Conservation (phyloP, 2,329 filamentous ascomycete species). For the Talaromyces sp. region DNA sequence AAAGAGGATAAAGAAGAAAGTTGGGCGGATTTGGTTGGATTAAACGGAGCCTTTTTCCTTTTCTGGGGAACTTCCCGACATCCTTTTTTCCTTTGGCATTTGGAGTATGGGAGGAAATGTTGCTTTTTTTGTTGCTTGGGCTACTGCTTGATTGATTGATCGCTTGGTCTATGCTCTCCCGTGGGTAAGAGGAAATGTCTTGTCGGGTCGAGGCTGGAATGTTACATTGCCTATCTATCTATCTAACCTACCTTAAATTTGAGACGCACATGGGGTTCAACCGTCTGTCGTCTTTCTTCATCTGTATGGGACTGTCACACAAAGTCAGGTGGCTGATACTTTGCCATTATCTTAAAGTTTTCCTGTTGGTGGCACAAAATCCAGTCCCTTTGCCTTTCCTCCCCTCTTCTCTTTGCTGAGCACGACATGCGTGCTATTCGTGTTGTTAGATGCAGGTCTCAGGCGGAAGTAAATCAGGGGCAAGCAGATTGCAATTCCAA, state of each 20-base stretch:
- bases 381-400: background rate
- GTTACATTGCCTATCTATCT: background rate
- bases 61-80: background rate
- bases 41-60: background rate
- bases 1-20: background rate
- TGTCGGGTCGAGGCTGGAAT: constrained; percentile 1
- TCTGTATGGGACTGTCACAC: background rate
- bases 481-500: background rate
- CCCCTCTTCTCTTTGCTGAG: background rate
- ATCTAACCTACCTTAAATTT: background rate
- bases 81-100: background rate
- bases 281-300: background rate
- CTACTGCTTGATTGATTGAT: background rate
- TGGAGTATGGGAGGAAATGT: too few relatives aligned
- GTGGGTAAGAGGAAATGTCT: too few relatives aligned
- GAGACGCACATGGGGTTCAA: background rate
- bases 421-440: too few relatives aligned
- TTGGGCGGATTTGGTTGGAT: too few relatives aligned
- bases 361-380: background rate
- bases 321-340: background rate
- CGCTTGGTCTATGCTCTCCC: background rate
- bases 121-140: background rate
- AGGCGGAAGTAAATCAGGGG: background rate
- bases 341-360: background rate
- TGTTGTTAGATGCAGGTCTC: background rate